phyloP scores from a whole-genome alignment of 1,284 basidiomycete species.

The Ganoderma lucidum region DNA sequence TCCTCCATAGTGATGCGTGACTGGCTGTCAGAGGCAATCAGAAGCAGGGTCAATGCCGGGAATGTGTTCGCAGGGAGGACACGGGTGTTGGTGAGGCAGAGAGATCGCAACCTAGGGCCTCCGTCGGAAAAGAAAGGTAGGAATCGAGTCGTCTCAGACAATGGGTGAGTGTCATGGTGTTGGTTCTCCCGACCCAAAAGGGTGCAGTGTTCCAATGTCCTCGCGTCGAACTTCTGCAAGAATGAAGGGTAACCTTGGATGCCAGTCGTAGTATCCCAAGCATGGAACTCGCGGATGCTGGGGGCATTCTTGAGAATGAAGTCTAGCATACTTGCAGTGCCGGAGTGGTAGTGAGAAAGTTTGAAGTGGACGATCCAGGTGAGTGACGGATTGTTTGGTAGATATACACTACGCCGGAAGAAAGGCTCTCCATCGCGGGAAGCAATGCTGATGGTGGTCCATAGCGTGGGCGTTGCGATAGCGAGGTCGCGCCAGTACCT shows the following conservation, averaged over 20 bases:
- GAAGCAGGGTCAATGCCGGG: background rate
- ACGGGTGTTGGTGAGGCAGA: background rate
- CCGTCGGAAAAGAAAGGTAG: background rate
- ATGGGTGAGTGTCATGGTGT: background rate
- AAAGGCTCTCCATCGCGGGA: too few species aligned
- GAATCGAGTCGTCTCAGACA: background rate
- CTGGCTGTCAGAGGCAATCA: background rate
- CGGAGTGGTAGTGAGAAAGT: too few species aligned
- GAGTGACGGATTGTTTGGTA: background rate
- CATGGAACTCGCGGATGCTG: background rate
- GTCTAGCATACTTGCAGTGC: background rate
- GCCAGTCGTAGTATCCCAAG: background rate
- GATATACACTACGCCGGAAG: background rate
- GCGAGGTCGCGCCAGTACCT: constrained; percentile 6
- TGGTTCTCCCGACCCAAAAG: background rate
- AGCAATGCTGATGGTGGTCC: background rate
- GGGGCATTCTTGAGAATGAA: background rate
- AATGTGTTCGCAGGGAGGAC: constrained; percentile 11
- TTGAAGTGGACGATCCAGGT: background rate
- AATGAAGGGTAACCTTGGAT: background rate
- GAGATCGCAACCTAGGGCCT: constrained; percentile 4
- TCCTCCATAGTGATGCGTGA: background rate
- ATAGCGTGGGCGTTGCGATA: background rate
- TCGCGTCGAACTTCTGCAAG: background rate
- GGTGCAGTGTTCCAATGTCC: background rate